Conservation (phyloP, 768 basidiomycete species). For the Tylopilus sp. region DNA sequence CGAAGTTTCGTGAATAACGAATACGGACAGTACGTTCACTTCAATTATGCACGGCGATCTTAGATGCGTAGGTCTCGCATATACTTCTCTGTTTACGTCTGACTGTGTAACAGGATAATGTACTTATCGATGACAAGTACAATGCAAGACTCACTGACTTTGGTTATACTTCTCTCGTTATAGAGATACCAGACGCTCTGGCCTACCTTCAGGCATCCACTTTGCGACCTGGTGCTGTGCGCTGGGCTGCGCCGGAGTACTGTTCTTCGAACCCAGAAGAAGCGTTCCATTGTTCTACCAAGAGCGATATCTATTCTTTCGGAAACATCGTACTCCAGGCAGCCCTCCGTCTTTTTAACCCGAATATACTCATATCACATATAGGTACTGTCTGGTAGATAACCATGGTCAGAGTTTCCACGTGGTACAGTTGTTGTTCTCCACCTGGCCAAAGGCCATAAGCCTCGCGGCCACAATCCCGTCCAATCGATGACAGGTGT, state of each 20-base stretch:
- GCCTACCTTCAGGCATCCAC: slow-evolving; percentile 4
- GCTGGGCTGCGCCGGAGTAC: slow-evolving; percentile 8
- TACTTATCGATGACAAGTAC: slow-evolving; percentile 5
- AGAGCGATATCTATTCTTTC: slow-evolving; percentile 11
- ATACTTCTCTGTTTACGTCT: background rate
- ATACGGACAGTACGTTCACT: slow-evolving; percentile 2
- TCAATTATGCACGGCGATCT: slow-evolving; percentile 9
- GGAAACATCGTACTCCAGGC: slow-evolving; percentile 7
- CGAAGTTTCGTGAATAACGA: background rate
- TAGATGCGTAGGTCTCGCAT: background rate
- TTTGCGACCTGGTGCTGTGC: slow-evolving; percentile 2
- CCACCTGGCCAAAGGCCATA: slow-evolving; percentile 1
- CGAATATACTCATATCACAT: background rate
- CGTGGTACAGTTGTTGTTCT: background rate
- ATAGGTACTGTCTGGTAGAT: slow-evolving; percentile 4
- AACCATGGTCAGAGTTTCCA: slow-evolving; percentile 2
- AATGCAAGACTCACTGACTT: slow-evolving; percentile 6
- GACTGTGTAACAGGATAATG: slow-evolving; percentile 1
- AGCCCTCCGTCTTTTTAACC: background rate
- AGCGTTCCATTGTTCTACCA: background rate
- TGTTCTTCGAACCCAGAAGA: slow-evolving; percentile 2
- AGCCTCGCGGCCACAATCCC: slow-evolving; percentile 6
- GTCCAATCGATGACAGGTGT: slow-evolving; percentile 2
- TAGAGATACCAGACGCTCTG: slow-evolving; percentile 3
- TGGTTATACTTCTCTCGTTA: slow-evolving; percentile 6